Percentiles rank a stretch among this genome's conserved stretches.
Conservation (phyloP, 495 filamentous ascomycete species). For the Aspergillus sclerotioniger region DNA sequence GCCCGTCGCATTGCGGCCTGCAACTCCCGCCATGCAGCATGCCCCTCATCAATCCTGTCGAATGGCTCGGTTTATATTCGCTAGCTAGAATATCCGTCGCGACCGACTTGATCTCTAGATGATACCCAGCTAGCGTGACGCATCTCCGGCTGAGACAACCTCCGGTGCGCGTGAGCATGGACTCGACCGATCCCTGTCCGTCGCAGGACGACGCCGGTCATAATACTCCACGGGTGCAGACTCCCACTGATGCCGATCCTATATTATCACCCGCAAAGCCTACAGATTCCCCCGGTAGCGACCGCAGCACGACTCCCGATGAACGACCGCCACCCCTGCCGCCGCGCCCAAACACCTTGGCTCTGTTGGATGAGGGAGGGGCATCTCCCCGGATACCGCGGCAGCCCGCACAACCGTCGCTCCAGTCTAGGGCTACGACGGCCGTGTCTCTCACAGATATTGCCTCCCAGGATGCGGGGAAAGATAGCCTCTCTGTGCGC, state of each 20-base stretch:
- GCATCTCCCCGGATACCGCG: constrained; percentile 19
- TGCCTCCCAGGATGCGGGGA: constrained; percentile 63
- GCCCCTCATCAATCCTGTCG: neutral
- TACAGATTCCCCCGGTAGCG: constrained; percentile 9
- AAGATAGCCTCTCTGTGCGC: constrained; percentile 51
- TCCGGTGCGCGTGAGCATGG: constrained; percentile 20
- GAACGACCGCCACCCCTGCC: constrained; percentile 63
- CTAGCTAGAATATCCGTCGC: neutral
- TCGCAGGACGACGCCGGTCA: constrained; percentile 5
- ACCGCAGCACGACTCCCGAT: constrained; percentile 33
- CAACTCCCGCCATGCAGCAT: neutral
- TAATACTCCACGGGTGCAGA: neutral
- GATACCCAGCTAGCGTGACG: neutral
- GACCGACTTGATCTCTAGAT: neutral
- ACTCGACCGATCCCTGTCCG: constrained; percentile 7
- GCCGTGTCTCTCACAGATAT: constrained; percentile 78
- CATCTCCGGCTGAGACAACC: neutral
- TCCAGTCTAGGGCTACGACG: constrained; percentile 78
- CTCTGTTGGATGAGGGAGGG: constrained; percentile 40
- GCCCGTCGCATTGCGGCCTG: neutral
- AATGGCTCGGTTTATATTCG: neutral
- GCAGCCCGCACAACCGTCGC: constrained; percentile 31
- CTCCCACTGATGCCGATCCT: constrained; percentile 4
- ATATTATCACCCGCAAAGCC: constrained; percentile 2
- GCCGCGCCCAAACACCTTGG: constrained; percentile 57